phyloP scores from a whole-genome alignment of 1,284 basidiomycete genomes.

The Ustilago sp. region DNA sequence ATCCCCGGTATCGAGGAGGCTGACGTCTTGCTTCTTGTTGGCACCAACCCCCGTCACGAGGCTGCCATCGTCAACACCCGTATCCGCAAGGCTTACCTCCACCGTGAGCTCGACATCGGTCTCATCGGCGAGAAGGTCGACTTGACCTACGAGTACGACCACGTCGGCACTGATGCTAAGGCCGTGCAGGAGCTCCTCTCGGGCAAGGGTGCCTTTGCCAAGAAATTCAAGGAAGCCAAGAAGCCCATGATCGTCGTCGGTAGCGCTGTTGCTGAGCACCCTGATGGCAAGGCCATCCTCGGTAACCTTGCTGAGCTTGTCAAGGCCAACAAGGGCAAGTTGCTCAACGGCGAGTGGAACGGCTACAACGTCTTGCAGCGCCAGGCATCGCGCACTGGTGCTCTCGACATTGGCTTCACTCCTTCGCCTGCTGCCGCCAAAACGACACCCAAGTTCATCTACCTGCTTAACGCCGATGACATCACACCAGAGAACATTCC shows the following conservation, averaged over 20 bases:
- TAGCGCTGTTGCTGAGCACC: constrained; percentile 85
- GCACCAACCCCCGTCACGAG: constrained; percentile 97
- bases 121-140: constrained; percentile 91
- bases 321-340: constrained; percentile 74
- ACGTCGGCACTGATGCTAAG: constrained; percentile 83
- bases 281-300: constrained; percentile 84
- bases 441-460: constrained; percentile 92
- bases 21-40: constrained; percentile 91
- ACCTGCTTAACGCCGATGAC: constrained; percentile 96
- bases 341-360: constrained; percentile 92
- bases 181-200: constrained; percentile 83
- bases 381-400: constrained; percentile 89
- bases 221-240: constrained; percentile 90
- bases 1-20: constrained; percentile 92
- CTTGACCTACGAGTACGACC: constrained; percentile 91
- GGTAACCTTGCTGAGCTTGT: constrained; percentile 84
- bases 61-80: constrained; percentile 97
- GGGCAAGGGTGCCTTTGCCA: constrained; percentile 80
- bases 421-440: constrained; percentile 81
- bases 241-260: constrained; percentile 94
- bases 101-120: constrained; percentile 85
- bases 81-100: constrained; percentile 92
- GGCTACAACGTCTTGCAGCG: constrained; percentile 94
- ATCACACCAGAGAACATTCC: constrained; percentile 91
- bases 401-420: constrained; percentile 93